Conservation (phyloP, 2,329 filamentous ascomycete genomes). For the Arachnomyces sp. region DNA sequence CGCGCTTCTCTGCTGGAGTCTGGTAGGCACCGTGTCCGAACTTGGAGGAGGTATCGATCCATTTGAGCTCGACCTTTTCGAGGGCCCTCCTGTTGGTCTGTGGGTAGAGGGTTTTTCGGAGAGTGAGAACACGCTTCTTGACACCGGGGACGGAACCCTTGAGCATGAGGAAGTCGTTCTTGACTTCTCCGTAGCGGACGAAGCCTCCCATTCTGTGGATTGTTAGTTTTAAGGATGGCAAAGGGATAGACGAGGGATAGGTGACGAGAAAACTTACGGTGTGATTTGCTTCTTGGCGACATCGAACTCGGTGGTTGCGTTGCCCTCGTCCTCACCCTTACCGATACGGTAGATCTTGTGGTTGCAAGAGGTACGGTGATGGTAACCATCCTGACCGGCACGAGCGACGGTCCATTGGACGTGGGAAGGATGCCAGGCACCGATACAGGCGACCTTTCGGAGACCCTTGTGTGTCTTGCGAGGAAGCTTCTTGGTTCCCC, state of each 20-base stretch:
- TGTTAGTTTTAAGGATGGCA: conserved; percentile 26
- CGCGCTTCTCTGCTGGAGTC: conserved; percentile 95
- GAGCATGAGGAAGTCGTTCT: conserved; percentile 97
- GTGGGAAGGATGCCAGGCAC: conserved; percentile 99
- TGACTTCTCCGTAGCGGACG: conserved; percentile 97
- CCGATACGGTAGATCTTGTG: conserved; percentile 99
- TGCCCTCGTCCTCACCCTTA: conserved; percentile 82
- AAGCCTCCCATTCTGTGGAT: conserved; percentile 82
- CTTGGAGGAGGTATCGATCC: conserved; percentile 99
- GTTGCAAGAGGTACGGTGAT: conserved; percentile 99
- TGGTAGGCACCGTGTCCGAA: conserved; percentile 99
- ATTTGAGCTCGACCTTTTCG: conserved; percentile 99
- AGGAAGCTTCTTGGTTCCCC: conserved; percentile 99
- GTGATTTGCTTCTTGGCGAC: conserved; percentile 99
- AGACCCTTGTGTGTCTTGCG: conserved; percentile 99
- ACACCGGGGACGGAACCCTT: conserved; percentile 97
- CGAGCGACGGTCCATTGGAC: conserved; percentile 99
- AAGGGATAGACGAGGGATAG: not conserved
- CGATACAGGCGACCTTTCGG: conserved; percentile 99
- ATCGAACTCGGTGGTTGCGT: conserved; percentile 90
- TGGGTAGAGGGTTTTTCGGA: conserved; percentile 96
- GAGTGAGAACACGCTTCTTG: conserved; percentile 99
- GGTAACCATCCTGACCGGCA: conserved; percentile 99
- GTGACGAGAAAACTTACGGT: conserved; percentile 62
- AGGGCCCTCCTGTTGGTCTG: conserved; percentile 93